Evolutionary conservation across 768 basidiomycete genomes (phyloP).

Genomic region (Kwoniella shandongensis): DNA sequence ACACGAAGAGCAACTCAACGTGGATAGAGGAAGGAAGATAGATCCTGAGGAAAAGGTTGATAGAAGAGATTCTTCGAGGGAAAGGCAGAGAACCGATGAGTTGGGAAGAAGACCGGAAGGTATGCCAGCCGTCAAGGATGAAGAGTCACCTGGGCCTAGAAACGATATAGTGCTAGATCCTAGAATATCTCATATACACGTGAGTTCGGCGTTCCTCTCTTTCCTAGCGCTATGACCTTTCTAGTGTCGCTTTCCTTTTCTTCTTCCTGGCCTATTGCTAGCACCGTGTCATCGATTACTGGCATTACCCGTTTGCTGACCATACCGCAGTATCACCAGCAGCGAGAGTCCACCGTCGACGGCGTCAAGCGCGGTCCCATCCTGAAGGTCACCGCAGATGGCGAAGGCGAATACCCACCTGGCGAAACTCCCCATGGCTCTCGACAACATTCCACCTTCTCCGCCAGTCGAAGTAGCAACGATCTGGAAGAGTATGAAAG

Average conservation of each 20-base stretch:
- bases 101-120: constrained; percentile 34
- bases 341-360: constrained; percentile 20
- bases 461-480: constrained; percentile 7
- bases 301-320: too few species aligned
- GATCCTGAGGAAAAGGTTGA: constrained; percentile 24
- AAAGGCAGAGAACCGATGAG: constrained; percentile 35
- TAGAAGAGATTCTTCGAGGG: constrained; percentile 12
- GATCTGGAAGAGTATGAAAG: constrained; percentile 21
- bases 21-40: constrained; percentile 14
- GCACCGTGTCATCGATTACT: not conserved
- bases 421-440: constrained; percentile 37
- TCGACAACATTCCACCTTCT: constrained; percentile 9
- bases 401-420: constrained; percentile 47
- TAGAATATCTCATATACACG: constrained; percentile 40
- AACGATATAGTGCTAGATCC: constrained; percentile 49
- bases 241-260: too few species aligned
- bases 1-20: constrained; percentile 5
- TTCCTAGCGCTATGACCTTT: not conserved
- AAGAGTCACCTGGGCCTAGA: constrained; percentile 45
- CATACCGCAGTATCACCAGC: constrained; percentile 38
- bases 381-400: constrained; percentile 46
- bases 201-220: constrained; percentile 19
- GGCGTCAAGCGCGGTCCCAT: constrained; percentile 36
- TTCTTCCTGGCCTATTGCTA: not conserved
- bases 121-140: constrained; percentile 39